Evolutionary conservation across 2,329 filamentous ascomycete species (phyloP).

Genomic region (Samsoniella hepiali): DNA sequence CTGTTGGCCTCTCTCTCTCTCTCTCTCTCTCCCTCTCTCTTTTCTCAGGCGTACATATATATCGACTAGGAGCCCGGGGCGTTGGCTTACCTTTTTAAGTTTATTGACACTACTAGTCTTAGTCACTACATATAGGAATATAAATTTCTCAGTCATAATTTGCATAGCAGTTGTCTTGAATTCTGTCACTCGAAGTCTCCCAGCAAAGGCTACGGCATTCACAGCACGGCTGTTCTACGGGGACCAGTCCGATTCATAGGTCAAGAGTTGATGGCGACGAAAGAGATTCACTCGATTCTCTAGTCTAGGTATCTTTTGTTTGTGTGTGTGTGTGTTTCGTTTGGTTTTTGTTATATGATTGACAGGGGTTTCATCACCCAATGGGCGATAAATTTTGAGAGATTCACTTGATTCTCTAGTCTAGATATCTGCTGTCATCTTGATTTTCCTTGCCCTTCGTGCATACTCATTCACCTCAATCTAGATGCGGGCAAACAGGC

Average conservation of each 20-base stretch:
- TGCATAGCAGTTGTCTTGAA: too few species aligned
- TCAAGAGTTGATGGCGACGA: too few species aligned
- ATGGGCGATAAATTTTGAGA: constrained; percentile 23
- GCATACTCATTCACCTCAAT: background rate
- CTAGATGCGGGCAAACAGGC: constrained; percentile 15
- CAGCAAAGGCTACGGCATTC: too few species aligned
- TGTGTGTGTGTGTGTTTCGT: too few species aligned
- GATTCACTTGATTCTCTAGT: constrained; percentile 35
- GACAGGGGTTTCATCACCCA: too few species aligned
- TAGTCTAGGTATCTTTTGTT: too few species aligned
- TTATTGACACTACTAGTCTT: background rate
- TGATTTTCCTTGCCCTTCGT: background rate
- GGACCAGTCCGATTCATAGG: too few species aligned
- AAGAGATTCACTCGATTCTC: too few species aligned
- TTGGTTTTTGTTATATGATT: too few species aligned
- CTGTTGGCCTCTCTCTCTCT: background rate
- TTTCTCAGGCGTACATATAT: background rate
- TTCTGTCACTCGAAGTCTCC: too few species aligned
- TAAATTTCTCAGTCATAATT: background rate
- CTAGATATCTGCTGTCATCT: constrained; percentile 22
- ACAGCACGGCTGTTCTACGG: too few species aligned
- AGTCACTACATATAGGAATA: background rate
- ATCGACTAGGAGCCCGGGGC: background rate
- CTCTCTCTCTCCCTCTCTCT: background rate
- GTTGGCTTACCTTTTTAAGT: background rate